phyloP scores from a whole-genome alignment of 768 basidiomycete species.

The Phanerochaete carnosa region DNA sequence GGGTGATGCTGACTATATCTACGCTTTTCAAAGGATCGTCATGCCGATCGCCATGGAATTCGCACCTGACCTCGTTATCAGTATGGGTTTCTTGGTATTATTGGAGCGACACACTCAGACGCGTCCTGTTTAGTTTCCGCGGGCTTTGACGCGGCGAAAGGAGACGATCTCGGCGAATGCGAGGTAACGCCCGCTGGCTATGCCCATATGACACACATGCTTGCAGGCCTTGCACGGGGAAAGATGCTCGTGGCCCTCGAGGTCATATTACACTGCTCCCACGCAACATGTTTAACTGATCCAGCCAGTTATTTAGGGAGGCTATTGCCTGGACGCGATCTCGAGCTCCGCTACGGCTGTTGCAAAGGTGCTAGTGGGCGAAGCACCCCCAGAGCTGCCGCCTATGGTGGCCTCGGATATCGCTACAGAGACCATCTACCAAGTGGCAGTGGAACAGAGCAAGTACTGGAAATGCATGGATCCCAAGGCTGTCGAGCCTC shows the following conservation, averaged over 20 bases:
- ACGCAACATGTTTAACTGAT: background rate
- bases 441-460: conserved; percentile 84
- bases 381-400: conserved; percentile 72
- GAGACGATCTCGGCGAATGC: conserved; percentile 91
- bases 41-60: conserved; percentile 99
- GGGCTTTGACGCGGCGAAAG: conserved; percentile 94
- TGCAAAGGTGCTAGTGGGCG: conserved; percentile 82
- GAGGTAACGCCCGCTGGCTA: conserved; percentile 89
- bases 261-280: conserved; percentile 40
- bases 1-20: conserved; percentile 93
- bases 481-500: conserved; percentile 78
- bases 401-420: conserved; percentile 73
- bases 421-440: conserved; percentile 87
- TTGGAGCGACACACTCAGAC: background rate
- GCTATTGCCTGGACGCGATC: conserved; percentile 90
- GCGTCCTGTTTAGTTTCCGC: conserved; percentile 71
- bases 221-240: conserved; percentile 83
- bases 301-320: conserved; percentile 56
- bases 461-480: conserved; percentile 89
- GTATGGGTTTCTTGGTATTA: conserved; percentile 44
- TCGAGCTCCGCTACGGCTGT: conserved; percentile 87
- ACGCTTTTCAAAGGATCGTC: conserved; percentile 92
- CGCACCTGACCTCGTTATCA: conserved; percentile 92
- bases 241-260: conserved; percentile 91
- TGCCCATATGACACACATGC: conserved; percentile 99